Evolutionary conservation across 1,139 yeast genomes (phyloP).

Genomic region (Diutina siamensis): DNA sequence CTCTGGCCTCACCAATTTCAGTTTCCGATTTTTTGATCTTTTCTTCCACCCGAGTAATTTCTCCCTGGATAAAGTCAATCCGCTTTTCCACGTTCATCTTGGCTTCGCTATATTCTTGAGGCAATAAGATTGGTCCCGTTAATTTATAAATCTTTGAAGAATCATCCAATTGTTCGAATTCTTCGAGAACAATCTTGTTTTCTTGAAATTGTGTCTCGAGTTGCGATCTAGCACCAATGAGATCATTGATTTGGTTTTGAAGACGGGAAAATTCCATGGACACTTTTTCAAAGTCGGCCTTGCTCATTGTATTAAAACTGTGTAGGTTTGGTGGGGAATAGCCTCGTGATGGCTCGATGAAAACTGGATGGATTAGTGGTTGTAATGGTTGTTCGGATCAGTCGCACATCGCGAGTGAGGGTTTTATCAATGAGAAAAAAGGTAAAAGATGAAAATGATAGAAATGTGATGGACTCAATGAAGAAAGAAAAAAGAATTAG

Average conservation of each 20-base stretch:
- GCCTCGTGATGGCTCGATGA: neutral
- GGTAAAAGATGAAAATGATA: neutral
- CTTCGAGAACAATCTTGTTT: constrained; percentile 80
- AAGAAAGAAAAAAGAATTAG: too few species aligned
- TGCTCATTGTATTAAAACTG: neutral
- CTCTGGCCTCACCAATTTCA: constrained; percentile 37
- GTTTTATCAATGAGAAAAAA: too few species aligned
- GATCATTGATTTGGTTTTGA: constrained; percentile 29
- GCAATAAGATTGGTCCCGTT: constrained; percentile 85
- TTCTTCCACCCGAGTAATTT: constrained; percentile 58
- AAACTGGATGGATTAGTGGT: neutral
- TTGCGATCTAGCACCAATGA: constrained; percentile 51
- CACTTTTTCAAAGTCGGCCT: constrained; percentile 21
- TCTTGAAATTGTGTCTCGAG: constrained; percentile 80
- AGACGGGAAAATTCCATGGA: constrained; percentile 27
- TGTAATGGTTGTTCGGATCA: neutral
- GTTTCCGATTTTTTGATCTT: constrained; percentile 43
- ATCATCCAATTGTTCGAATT: constrained; percentile 51
- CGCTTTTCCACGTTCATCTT: constrained; percentile 74
- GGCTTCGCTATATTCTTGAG: constrained; percentile 80
- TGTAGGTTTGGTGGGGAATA: neutral
- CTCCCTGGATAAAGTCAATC: constrained; percentile 71
- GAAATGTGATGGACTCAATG: neutral
- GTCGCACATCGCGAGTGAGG: too few species aligned
- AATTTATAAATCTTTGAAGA: constrained; percentile 70